Evolutionary conservation across 306 rosid genomes (phyloP), one percentile per base, ranked within the genome.

Genomic region (Cicer cuneatum): DNA sequence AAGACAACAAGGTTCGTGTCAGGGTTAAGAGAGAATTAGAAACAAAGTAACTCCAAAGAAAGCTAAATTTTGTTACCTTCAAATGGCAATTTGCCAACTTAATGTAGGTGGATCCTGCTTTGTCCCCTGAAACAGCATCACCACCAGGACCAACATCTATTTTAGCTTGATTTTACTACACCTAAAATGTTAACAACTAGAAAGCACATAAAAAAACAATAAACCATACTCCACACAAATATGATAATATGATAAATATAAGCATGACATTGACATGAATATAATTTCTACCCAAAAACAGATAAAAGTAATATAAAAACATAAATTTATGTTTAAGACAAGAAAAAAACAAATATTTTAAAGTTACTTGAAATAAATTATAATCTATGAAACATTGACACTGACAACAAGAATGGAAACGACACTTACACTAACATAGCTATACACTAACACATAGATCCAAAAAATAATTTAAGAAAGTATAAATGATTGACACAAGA

Each of bases 31-130:
- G 67, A 61, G 37, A 70, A 2, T 59, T 6, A 16, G 4, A 53
- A 37, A 61, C 5, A 59, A 66, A 51, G 14, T 41, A 65, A 45
- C 37, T 4, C 11, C 40, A 37, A 53, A 52, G 13, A 49, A 41
- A 67, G 10, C 7, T 13, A 24, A 73, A 66, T 5, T 6, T 18
- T 39, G 71, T 64, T 69, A 89, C 99, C 95, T 92, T 95, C 81
- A 95, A 19, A 84, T 95, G 87, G 62, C 99, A 95, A 82, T 83
- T 86, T 35, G 97, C 98, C 80, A 95, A 78, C 85, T 90, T 92
- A 54, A 89, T 24, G 64, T 90, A 95, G 1, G 88, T 78, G 57
- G 96, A 53, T 69, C 98, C 99, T 51, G 98, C 98, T 83, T 86
- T 90, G 52, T 92, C 96, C 98, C 97, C 99, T 95, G 84, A 70